Evolutionary conservation across 129 eudicot species (phyloP), one percentile per base, ranked within the genome.

Genomic region (Scalesia atractyloides): DNA sequence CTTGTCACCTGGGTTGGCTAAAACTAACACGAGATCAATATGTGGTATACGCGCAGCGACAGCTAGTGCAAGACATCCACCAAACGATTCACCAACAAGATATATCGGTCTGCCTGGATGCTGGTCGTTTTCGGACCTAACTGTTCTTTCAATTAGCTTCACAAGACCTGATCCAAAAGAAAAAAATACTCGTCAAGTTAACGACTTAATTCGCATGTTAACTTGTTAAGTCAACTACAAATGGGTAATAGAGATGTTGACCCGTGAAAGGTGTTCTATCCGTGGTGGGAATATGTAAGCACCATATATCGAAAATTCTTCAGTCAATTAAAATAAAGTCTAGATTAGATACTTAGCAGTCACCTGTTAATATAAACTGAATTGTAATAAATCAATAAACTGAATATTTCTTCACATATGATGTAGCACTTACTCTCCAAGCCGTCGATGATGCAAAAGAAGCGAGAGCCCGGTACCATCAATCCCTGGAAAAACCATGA

Each of bases 291-390:
- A 81, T 87, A 80, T 87, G 93, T 84, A 86, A 64, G 81, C 96
- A 86, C 96, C 96, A 86, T 51, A 89, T 61, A 50, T 89, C 86
- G 37, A 86, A 89, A 18, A 86, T 82, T 86, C 96, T 89, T 58
- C 44, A 80, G 36, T 65, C 18, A 47, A 1, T 20, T 15, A 54
- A 64, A 51, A 9, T 18, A 14, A 15, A 66, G 16, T 24, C 15
- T 57, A 12, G 11, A 70, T 77, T 17, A 70, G 58, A 10, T 30
- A 41, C 46, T 41, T 7, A 41, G 10, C 47, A 48, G n/a, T 17
- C 30, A 50, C 10, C 11, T 7, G 20, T 7, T 17, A 3, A 30
- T 56, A 15, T 10, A 68, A 49, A 48, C 26, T 33, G 53, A 43
- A 51, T 47, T 33, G 22, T 20, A 20, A 9, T 50, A 48, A 68